Conservation (phyloP, 1,284 basidiomycete genomes). For the Exobasidium cylindrosporum region DNA sequence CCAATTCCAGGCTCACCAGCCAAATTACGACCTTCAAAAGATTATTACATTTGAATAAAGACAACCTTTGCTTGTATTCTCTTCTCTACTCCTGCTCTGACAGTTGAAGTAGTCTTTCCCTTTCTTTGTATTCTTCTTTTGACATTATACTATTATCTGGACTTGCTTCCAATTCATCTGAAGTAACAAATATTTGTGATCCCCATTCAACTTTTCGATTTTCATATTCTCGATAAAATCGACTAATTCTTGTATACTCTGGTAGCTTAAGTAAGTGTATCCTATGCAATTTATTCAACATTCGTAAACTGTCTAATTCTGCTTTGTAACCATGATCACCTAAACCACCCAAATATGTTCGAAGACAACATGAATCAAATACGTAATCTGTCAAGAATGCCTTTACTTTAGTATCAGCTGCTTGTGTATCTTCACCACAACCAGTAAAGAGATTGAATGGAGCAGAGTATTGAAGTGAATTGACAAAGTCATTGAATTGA, state of each 20-base stretch:
- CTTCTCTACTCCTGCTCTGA: too few relatives aligned
- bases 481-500: neutral
- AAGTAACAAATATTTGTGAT: neutral
- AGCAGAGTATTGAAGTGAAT: neutral
- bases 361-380: neutral
- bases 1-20: slow-evolving; percentile 2
- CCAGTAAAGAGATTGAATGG: neutral
- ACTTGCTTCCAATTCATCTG: too few relatives aligned
- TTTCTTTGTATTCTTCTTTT: too few relatives aligned
- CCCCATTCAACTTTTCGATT: neutral
- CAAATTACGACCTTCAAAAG: slow-evolving; percentile 12
- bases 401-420: neutral
- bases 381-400: neutral
- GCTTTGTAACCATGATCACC: slow-evolving; percentile 1
- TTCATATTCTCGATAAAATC: neutral
- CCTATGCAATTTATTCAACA: neutral
- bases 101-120: too few relatives aligned
- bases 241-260: neutral
- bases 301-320: neutral
- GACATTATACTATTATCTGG: too few relatives aligned
- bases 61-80: too few relatives aligned
- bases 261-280: neutral
- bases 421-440: neutral
- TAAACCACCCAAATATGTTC: neutral
- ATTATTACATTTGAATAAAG: slow-evolving; percentile 20